Evolutionary conservation across 2,329 filamentous ascomycete genomes (phyloP).

Genomic region (Phaeosphaeria sp.): DNA sequence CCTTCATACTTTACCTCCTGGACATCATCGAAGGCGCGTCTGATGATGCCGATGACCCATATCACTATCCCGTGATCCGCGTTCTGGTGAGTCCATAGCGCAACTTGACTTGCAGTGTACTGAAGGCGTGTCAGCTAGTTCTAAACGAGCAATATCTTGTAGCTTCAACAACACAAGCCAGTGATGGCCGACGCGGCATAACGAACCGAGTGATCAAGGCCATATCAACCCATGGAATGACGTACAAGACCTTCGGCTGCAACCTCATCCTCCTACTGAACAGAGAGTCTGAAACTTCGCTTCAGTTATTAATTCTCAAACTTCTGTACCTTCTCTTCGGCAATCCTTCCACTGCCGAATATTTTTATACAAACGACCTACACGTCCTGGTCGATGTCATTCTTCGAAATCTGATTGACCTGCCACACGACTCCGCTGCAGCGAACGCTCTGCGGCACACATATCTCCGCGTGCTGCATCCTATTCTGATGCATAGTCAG

Average conservation of each 20-base stretch:
- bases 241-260: slow-evolving; percentile 94
- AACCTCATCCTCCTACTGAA: slow-evolving; percentile 96
- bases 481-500: slow-evolving; percentile 89
- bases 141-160: slow-evolving; percentile 99
- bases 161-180: slow-evolving; percentile 54
- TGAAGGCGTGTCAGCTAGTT: slow-evolving; percentile 69
- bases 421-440: slow-evolving; percentile 75
- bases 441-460: slow-evolving; percentile 76
- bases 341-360: slow-evolving; percentile 89
- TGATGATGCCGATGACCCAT: slow-evolving; percentile 87
- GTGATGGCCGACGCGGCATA: slow-evolving; percentile 59
- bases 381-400: slow-evolving; percentile 95
- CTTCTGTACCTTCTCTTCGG: slow-evolving; percentile 95
- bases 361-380: slow-evolving; percentile 98
- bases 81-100: slow-evolving; percentile 71
- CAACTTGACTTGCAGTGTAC: background rate
- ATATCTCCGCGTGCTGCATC: slow-evolving; percentile 90
- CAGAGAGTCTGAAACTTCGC: slow-evolving; percentile 87
- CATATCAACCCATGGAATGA: slow-evolving; percentile 78
- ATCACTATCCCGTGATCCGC: slow-evolving; percentile 93
- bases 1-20: slow-evolving; percentile 83
- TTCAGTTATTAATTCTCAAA: slow-evolving; percentile 96
- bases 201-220: slow-evolving; percentile 96
- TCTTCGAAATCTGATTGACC: slow-evolving; percentile 92
- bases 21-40: slow-evolving; percentile 86